A percentile compares a stretch with the other conserved stretches of the same genome.
Conservation (phyloP, 805 yeast genomes). For the Candida koratica region DNA sequence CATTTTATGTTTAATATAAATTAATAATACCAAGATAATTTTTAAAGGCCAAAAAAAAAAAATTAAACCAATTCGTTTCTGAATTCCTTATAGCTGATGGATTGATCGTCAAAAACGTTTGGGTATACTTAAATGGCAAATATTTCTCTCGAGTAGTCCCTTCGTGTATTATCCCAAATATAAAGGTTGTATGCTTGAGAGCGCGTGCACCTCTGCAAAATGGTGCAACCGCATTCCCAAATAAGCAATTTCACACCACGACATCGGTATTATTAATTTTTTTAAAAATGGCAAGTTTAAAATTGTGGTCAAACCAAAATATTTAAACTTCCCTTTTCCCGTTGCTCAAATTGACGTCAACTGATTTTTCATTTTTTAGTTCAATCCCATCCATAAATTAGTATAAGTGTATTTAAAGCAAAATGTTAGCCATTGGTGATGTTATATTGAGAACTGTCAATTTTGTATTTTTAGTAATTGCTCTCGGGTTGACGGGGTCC, state of each 20-base stretch:
- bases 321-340: conserved; percentile 8
- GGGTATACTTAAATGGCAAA: no score
- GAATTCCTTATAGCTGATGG: no score
- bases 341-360: conserved; percentile 3
- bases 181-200: no score
- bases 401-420: conserved; percentile 2
- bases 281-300: conserved; percentile 7
- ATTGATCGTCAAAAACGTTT: no score
- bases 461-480: conserved; percentile 71
- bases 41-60: no score
- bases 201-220: no score
- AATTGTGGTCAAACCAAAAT: conserved; percentile 7
- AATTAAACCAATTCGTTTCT: no score
- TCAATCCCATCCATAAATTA: background rate
- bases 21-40: no score
- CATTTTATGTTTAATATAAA: no score
- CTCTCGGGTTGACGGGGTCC: conserved; percentile 87
- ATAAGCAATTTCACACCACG: conserved; percentile 5
- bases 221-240: conserved; percentile 5
- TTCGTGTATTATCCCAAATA: no score
- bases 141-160: no score
- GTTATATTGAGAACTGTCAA: conserved; percentile 67
- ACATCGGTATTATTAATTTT: conserved; percentile 7
- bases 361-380: conserved; percentile 3
- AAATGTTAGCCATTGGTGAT: conserved; percentile 69